Evolutionary conservation across 1,139 yeast genomes (phyloP).

Genomic region (Hansenula sp.): DNA sequence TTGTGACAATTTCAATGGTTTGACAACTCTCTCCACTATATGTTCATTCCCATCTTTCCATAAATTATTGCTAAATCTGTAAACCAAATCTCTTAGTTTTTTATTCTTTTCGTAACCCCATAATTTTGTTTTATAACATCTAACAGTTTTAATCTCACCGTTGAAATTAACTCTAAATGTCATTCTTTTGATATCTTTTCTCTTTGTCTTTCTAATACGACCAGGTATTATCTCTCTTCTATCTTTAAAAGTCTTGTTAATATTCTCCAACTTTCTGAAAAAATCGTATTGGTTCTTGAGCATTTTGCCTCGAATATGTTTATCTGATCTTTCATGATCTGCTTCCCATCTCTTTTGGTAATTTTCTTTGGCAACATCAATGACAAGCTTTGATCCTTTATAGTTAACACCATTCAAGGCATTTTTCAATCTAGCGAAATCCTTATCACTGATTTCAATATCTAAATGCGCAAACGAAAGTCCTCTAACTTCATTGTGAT

Average conservation of each 20-base stretch:
- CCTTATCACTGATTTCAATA: conserved; percentile 42
- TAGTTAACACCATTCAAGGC: conserved; percentile 66
- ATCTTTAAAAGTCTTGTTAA: conserved; percentile 33
- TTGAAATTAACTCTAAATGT: conserved; percentile 64
- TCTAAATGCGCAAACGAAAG: conserved; percentile 59
- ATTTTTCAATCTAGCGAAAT: conserved; percentile 43
- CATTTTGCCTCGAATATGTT: conserved; percentile 24
- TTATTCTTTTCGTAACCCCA: conserved; percentile 86
- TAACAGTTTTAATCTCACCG: conserved; percentile 54
- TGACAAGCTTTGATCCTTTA: conserved; percentile 64
- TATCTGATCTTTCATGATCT: conserved; percentile 29
- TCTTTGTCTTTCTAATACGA: conserved; percentile 49
- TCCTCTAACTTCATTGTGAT: conserved; percentile 33
- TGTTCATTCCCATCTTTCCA: conserved; percentile 89
- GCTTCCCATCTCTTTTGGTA: conserved; percentile 41
- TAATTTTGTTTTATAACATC: conserved; percentile 65
- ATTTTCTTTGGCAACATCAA: conserved; percentile 45
- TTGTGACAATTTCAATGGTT: conserved; percentile 23
- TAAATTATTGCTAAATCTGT: conserved; percentile 53
- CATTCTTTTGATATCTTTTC: conserved; percentile 49
- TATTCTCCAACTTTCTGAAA: conserved; percentile 37
- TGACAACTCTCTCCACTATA: conserved; percentile 52
- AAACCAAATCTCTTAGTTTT: conserved; percentile 56
- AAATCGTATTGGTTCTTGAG: conserved; percentile 34
- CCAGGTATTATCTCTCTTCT: conserved; percentile 57